Evolutionary conservation across 106 monocot species (phyloP).

Genomic region (Dendrobium catenatum): DNA sequence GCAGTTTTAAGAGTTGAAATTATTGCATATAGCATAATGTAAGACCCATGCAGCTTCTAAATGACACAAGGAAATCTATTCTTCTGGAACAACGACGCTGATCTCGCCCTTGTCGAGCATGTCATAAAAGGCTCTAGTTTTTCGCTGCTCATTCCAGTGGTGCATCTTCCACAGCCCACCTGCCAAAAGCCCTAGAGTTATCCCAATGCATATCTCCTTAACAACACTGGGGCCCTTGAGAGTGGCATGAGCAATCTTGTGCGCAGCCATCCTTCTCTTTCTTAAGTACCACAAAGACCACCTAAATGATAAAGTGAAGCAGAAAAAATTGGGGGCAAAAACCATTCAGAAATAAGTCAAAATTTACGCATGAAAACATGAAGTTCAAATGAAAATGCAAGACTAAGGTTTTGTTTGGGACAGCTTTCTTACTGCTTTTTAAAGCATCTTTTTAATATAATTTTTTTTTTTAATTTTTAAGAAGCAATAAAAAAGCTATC

Average conservation of each 20-base stretch:
- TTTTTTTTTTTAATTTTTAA: too few relatives aligned
- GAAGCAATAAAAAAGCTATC: too few relatives aligned
- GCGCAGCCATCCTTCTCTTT: conserved; percentile 12
- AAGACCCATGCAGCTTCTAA: too few relatives aligned
- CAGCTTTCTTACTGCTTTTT: too few relatives aligned
- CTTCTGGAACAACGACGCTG: conserved; percentile 18
- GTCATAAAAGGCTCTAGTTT: conserved; percentile 20
- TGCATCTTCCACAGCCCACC: conserved; percentile 29
- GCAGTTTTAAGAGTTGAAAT: neutral
- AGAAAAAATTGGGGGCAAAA: too few relatives aligned
- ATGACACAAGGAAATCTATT: neutral
- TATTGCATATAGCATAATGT: neutral
- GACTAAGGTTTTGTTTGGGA: too few relatives aligned
- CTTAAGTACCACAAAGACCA: neutral
- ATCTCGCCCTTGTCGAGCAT: conserved; percentile 27
- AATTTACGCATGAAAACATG: too few relatives aligned
- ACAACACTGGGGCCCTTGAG: conserved; percentile 23
- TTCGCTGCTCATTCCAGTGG: conserved; percentile 26
- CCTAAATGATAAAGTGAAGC: too few relatives aligned
- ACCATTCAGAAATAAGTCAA: too few relatives aligned
- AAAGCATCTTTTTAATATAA: too few relatives aligned
- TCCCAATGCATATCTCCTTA: conserved; percentile 15
- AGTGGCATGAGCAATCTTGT: conserved; percentile 21
- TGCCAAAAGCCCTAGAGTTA: conserved; percentile 20
- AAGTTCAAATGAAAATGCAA: too few relatives aligned